Conservation (phyloP, 495 filamentous ascomycete species). For the Xylaria nigripes region DNA sequence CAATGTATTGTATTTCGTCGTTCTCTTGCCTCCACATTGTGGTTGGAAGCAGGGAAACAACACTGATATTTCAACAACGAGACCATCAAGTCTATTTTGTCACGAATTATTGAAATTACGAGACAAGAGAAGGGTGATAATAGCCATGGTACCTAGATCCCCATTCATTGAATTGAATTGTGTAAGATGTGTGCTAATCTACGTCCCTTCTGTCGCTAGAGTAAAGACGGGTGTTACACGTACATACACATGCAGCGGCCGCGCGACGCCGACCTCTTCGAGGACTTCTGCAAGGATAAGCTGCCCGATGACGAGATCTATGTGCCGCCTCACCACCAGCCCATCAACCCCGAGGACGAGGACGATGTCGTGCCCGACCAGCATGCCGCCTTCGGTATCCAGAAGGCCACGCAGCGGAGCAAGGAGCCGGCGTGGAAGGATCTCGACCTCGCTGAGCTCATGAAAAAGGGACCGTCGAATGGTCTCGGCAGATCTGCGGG, state of each 20-base stretch:
- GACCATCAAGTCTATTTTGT: too few species aligned
- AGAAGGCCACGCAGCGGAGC: conserved; percentile 66
- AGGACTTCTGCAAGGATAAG: conserved; percentile 70
- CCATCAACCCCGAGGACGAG: conserved; percentile 93
- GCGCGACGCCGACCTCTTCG: conserved; percentile 81
- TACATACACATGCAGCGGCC: conserved; percentile 80
- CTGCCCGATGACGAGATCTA: conserved; percentile 73
- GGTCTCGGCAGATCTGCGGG: conserved; percentile 9
- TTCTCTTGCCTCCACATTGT: too few species aligned
- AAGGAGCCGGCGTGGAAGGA: conserved; percentile 80
- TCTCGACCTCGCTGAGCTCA: conserved; percentile 65
- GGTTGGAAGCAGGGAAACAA: too few species aligned
- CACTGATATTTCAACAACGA: too few species aligned
- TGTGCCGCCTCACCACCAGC: conserved; percentile 81
- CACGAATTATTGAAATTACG: too few species aligned
- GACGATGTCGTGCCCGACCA: conserved; percentile 96
- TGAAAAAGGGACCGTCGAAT: conserved; percentile 46
- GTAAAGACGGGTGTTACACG: conserved; percentile 82
- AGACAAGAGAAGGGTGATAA: too few species aligned
- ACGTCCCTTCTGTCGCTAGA: conserved; percentile 38
- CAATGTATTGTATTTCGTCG: too few species aligned
- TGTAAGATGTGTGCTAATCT: too few species aligned
- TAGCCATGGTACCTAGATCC: too few species aligned
- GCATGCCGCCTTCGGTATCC: conserved; percentile 94
- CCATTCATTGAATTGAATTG: too few species aligned